Conservation (phyloP, 2,329 filamentous ascomycete species). For the Colletotrichum australisinense region DNA sequence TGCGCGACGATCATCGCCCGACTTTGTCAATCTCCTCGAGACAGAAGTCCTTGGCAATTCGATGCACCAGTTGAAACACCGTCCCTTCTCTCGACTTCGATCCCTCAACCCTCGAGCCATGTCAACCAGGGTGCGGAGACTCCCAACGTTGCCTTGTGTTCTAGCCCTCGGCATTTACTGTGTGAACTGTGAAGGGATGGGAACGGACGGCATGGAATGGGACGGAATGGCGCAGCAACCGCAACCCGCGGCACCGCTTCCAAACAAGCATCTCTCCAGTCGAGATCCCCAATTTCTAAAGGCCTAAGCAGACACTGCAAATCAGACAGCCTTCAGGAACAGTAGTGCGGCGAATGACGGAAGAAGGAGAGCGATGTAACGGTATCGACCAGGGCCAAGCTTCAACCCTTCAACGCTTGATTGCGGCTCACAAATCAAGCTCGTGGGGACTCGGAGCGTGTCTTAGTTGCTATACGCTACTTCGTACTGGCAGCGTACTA, state of each 20-base stretch:
- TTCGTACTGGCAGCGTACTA: background rate
- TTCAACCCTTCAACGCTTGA: constrained; percentile 6
- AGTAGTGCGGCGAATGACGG: background rate
- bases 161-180: constrained; percentile 17
- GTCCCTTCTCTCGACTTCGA: background rate
- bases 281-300: background rate
- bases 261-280: constrained; percentile 15
- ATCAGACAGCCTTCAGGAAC: background rate
- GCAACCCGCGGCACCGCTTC: constrained; percentile 2
- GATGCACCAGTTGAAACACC: constrained; percentile 34
- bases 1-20: constrained; percentile 21
- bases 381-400: constrained; percentile 3
- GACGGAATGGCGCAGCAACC: constrained; percentile 30
- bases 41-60: constrained; percentile 28
- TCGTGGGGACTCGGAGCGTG: background rate
- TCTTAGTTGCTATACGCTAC: constrained; percentile 5
- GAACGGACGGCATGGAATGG: constrained; percentile 25
- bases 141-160: constrained; percentile 14
- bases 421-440: constrained; percentile 27
- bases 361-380: constrained; percentile 1
- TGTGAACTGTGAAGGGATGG: constrained; percentile 12
- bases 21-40: constrained; percentile 25
- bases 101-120: background rate
- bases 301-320: background rate
- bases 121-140: background rate